Percentiles rank a stretch among this genome's conserved stretches.
These are phyloP conservation scores for Tubosaeta brunneosetosa DNA, from an alignment of 768 basidiomycete genomes.

Conservation along the genomic window DNA sequence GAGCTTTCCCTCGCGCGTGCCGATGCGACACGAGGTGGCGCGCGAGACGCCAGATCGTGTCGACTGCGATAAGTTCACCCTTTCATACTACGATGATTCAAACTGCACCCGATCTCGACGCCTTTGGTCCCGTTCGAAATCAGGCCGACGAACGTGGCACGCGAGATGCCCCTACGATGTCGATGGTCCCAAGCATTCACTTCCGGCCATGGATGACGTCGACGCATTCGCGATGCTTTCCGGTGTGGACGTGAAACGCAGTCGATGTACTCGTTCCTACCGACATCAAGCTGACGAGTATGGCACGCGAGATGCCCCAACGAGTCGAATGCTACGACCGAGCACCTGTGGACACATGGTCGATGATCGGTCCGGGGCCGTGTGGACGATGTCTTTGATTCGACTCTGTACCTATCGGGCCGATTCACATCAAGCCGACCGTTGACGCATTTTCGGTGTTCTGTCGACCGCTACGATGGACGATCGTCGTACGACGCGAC, in stretches of 20 bases:
- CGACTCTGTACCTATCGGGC: too few species aligned
- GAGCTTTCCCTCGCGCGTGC: neutral
- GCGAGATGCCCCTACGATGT: neutral
- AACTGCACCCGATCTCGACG: too few species aligned
- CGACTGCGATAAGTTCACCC: neutral
- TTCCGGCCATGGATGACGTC: too few species aligned
- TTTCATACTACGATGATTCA: neutral
- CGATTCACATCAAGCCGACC: too few species aligned
- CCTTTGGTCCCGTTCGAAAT: neutral
- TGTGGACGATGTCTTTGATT: neutral
- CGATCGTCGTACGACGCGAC: neutral
- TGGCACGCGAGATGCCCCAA: neutral
- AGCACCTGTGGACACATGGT: too few species aligned
- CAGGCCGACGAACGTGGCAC: neutral
- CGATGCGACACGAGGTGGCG: neutral
- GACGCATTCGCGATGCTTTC: too few species aligned
- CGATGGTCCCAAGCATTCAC: neutral
- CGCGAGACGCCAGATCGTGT: neutral
- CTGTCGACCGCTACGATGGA: too few species aligned
- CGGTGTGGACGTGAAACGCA: too few species aligned
- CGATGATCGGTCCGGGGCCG: neutral
- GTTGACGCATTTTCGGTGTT: neutral
- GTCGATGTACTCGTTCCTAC: neutral
- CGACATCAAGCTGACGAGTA: neutral
- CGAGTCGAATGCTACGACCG: neutral